Conservation (phyloP, 805 yeast genomes). For the Priceomyces fermenticarens region DNA sequence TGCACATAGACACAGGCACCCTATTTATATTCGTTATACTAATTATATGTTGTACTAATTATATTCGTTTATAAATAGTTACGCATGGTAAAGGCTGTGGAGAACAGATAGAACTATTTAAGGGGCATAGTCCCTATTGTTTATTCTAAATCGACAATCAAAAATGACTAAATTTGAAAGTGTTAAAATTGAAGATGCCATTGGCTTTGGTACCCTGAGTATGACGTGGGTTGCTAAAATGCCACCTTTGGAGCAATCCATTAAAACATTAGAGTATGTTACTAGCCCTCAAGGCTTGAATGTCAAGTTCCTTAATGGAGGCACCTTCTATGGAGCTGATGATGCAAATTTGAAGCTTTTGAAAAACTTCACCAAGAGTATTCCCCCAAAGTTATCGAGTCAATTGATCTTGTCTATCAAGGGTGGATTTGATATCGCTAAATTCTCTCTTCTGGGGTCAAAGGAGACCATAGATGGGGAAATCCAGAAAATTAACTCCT, state of each 20-base stretch:
- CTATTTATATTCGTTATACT: too few species aligned
- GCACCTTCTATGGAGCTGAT: slow-evolving; percentile 73
- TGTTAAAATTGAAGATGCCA: slow-evolving; percentile 19
- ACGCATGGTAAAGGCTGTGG: too few species aligned
- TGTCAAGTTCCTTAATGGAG: slow-evolving; percentile 61
- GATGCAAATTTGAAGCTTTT: slow-evolving; percentile 54
- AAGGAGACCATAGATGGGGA: slow-evolving; percentile 46
- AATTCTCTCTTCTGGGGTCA: slow-evolving; percentile 23
- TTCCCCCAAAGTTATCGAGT: slow-evolving; percentile 53
- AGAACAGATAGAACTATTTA: too few species aligned
- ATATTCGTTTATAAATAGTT: too few species aligned
- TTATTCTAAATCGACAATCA: too few species aligned
- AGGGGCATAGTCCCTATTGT: too few species aligned
- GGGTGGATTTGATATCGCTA: slow-evolving; percentile 51
- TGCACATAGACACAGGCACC: too few species aligned
- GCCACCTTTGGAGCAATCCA: slow-evolving; percentile 50
- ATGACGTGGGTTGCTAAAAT: slow-evolving; percentile 67
- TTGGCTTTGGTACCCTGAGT: slow-evolving; percentile 82
- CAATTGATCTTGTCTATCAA: slow-evolving; percentile 61
- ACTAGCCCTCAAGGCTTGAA: slow-evolving; percentile 46
- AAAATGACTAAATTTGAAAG: too few species aligned
- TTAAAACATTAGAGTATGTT: slow-evolving; percentile 46
- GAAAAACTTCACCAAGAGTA: slow-evolving; percentile 35
- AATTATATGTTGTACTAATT: too few species aligned
- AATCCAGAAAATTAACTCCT: slow-evolving; percentile 47